These are phyloP conservation scores for Tremella fuciformis DNA, from an alignment of 768 basidiomycete species.

Conservation along the genomic window DNA sequence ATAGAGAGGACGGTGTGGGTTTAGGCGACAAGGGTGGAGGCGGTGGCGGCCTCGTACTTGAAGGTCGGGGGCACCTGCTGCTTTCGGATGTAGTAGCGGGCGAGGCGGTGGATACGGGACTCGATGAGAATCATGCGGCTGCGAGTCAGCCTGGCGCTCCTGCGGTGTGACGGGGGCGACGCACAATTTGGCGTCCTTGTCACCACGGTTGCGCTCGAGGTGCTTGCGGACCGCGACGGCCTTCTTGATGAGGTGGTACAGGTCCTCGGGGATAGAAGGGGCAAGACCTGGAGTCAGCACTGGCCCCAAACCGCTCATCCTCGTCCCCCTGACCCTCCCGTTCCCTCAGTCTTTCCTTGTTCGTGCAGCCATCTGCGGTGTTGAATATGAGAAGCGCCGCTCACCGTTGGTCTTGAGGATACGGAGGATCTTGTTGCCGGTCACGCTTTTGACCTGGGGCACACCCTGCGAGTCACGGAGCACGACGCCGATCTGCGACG, in stretches of 20 bases:
- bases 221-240: conserved; percentile 99
- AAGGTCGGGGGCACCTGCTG: conserved; percentile 96
- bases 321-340: neutral
- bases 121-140: conserved; percentile 98
- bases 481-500: conserved; percentile 96
- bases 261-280: conserved; percentile 97
- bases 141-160: neutral
- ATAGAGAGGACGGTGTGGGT: conserved; percentile 10
- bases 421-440: conserved; percentile 98
- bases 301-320: neutral
- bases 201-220: conserved; percentile 94
- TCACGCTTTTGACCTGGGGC: conserved; percentile 96
- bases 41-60: conserved; percentile 96
- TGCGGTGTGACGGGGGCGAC: conserved; percentile 11
- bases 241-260: conserved; percentile 99
- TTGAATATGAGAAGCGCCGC: conserved; percentile 35
- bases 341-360: neutral
- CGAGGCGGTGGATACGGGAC: conserved; percentile 96
- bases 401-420: conserved; percentile 91
- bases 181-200: conserved; percentile 66
- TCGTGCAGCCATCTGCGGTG: neutral
- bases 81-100: conserved; percentile 97
- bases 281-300: conserved; percentile 68
- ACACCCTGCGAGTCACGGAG: conserved; percentile 98
- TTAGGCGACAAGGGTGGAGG: conserved; percentile 62